Percentiles rank a stretch among this genome's conserved stretches.
Evolutionary conservation across 495 filamentous ascomycete species (phyloP).

Genomic region (Penicillium alfredii): DNA sequence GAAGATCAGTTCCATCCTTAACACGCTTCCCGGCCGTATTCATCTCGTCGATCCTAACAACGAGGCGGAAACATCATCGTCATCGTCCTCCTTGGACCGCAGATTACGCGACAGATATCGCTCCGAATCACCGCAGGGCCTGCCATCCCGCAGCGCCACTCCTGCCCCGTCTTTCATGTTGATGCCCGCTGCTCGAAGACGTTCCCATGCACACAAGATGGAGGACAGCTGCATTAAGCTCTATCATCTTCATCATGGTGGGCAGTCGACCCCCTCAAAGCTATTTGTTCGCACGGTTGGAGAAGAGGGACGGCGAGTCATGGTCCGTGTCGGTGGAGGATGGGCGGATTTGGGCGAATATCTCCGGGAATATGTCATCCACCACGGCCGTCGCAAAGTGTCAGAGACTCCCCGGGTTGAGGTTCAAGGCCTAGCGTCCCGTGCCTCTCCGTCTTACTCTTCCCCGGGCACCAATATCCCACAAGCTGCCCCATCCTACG

Average conservation of each 20-base stretch:
- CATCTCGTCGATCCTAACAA: conserved; percentile 47
- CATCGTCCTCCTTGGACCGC: conserved; percentile 34
- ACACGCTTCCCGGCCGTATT: conserved; percentile 73
- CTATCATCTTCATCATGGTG: conserved; percentile 84
- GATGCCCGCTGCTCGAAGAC: conserved; percentile 49
- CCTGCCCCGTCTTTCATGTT: conserved; percentile 66
- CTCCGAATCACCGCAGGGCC: conserved; percentile 34
- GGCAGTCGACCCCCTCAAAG: conserved; percentile 80
- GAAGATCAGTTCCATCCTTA: conserved; percentile 78
- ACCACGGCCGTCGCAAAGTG: conserved; percentile 60
- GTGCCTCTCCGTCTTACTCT: conserved; percentile 29
- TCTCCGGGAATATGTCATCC: conserved; percentile 83
- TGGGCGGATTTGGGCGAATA: conserved; percentile 96
- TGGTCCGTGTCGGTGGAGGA: conserved; percentile 94
- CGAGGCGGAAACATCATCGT: conserved; percentile 27
- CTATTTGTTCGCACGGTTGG: conserved; percentile 89
- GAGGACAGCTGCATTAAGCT: conserved; percentile 68
- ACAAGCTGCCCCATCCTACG: conserved; percentile 11
- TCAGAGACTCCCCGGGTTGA: conserved; percentile 40
- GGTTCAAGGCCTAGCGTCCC: conserved; percentile 35
- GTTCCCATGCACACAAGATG: conserved; percentile 29
- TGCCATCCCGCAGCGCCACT: conserved; percentile 39
- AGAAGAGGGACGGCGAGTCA: conserved; percentile 83
- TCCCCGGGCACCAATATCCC: conserved; percentile 23
- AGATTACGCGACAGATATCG: conserved; percentile 26